phyloP scores from a whole-genome alignment of 345 rosid species.

The Hevea brasiliensis region DNA sequence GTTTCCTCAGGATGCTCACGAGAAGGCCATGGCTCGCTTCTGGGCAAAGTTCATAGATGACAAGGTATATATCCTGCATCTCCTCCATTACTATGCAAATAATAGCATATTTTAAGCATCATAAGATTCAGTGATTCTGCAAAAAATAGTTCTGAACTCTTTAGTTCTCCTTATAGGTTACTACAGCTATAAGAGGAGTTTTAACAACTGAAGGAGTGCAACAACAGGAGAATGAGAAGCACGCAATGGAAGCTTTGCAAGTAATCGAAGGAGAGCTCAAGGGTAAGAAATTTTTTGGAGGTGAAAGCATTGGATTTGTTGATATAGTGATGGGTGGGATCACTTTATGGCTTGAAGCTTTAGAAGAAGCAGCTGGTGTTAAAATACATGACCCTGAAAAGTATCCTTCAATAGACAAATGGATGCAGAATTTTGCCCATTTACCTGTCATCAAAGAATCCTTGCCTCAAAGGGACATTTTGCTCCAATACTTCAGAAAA shows the following conservation, averaged over 20 bases:
- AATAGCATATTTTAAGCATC: too few relatives aligned
- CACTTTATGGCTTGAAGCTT: conserved; percentile 4
- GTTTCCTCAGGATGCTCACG: conserved; percentile 14
- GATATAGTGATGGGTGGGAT: conserved; percentile 15
- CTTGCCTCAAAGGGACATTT: neutral
- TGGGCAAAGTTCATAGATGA: conserved; percentile 20
- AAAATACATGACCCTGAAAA: neutral
- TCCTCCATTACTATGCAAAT: too few relatives aligned
- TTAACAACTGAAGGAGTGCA: neutral
- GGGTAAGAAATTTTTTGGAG: conserved; percentile 19
- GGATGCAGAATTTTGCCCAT: conserved; percentile 11
- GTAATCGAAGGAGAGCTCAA: conserved; percentile 17
- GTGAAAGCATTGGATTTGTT: conserved; percentile 11
- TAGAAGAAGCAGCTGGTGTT: conserved; percentile 9
- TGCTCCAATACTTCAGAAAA: neutral
- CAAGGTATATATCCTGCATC: conserved; percentile 9
- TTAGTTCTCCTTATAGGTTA: conserved; percentile 4
- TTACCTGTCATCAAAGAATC: neutral
- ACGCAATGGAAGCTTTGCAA: conserved; percentile 19
- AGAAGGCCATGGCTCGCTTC: conserved; percentile 19
- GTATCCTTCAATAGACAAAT: conserved; percentile 7
- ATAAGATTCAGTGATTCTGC: too few relatives aligned
- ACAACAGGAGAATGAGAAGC: conserved; percentile 2
- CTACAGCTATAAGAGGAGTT: neutral
- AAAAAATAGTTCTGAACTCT: too few relatives aligned